These are phyloP conservation scores for Rhodotorula sp. DNA, from an alignment of 1,284 basidiomycete species.

Conservation along the genomic window DNA sequence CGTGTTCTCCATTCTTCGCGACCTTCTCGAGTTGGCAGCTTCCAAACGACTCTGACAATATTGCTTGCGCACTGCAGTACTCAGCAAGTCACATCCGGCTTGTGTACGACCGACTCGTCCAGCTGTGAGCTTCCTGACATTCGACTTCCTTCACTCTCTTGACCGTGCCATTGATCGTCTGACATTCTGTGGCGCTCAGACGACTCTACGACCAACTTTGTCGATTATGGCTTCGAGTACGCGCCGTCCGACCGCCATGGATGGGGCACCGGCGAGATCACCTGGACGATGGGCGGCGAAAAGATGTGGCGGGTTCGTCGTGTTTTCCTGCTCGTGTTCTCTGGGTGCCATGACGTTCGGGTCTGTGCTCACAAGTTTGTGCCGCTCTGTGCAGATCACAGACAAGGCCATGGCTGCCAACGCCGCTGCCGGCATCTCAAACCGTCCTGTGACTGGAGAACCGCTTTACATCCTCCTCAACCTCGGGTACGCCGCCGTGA, in stretches of 20 bases:
- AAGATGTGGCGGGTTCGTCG: conserved; percentile 59
- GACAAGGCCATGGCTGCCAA: conserved; percentile 69
- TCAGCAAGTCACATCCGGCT: conserved; percentile 20
- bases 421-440: conserved; percentile 61
- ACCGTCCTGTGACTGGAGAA: conserved; percentile 67
- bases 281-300: conserved; percentile 67
- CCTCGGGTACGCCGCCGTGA: neutral
- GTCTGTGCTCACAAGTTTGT: neutral
- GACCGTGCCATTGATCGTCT: neutral
- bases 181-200: neutral
- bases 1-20: neutral
- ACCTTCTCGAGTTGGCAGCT: neutral
- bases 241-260: conserved; percentile 18
- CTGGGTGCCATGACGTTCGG: too few species aligned
- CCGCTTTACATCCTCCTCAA: conserved; percentile 34
- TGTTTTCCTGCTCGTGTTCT: neutral
- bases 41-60: neutral
- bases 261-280: conserved; percentile 55
- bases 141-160: too few species aligned
- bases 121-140: conserved; percentile 12
- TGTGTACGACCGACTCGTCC: conserved; percentile 14
- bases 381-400: conserved; percentile 55
- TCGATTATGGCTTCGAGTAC: conserved; percentile 29
- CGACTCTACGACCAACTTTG: conserved; percentile 26
- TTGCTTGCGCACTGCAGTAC: neutral